Base-by-base conservation (phyloP, 2,329 filamentous ascomycete genomes). In the Coleophoma crateriformis region DNA sequence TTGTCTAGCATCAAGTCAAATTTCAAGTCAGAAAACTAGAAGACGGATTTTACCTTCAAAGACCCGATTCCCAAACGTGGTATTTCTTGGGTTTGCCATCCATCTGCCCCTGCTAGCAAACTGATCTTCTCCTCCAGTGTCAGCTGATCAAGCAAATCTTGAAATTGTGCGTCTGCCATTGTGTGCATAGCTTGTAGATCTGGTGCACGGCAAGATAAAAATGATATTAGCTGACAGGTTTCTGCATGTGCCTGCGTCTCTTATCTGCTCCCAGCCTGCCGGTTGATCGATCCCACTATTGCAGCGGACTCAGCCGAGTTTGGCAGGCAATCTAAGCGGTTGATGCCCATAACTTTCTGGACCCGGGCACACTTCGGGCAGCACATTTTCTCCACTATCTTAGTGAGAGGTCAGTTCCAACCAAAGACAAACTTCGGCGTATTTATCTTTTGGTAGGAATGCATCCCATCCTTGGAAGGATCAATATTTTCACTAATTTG, bases 81-180 rank as follows among this genome's bases (percentile, higher is more conserved):
- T 32, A 44, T 44, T 32, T 44, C 41, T 27, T 44, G 41, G 12
- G 41, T 44, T 27, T 44, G 41, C 41, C 41, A 44, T 27, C 12
- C 41, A 33, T 44, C 41, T 15, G 20, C 20, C 14, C 41, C 41
- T n/a, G 41, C 20, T n/a, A 44, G 41, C 22, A 44, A 27, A 32
- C 41, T 44, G 12, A 44, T 33, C 41, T 44, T 44, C 17, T 44
- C 41, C 32, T 44, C 41, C 41, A 44, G 32, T 12, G 41, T 44
- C 19, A 44, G 41, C 41, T 44, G 41, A 44, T 32, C 41, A 22
- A 27, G 27, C 41, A 44, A 33, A 7, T 27, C 27, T 27, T 27
- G 27, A 7, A 27, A 27, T 27, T 27, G 27, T 27, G 27, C 27
- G 6, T 27, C 27, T 27, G 27, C 8, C 27, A 27, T 27, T 27